Evolutionary conservation across 768 basidiomycete species (phyloP), one percentile per base, ranked within the genome.

Genomic region (Panus rudis): DNA sequence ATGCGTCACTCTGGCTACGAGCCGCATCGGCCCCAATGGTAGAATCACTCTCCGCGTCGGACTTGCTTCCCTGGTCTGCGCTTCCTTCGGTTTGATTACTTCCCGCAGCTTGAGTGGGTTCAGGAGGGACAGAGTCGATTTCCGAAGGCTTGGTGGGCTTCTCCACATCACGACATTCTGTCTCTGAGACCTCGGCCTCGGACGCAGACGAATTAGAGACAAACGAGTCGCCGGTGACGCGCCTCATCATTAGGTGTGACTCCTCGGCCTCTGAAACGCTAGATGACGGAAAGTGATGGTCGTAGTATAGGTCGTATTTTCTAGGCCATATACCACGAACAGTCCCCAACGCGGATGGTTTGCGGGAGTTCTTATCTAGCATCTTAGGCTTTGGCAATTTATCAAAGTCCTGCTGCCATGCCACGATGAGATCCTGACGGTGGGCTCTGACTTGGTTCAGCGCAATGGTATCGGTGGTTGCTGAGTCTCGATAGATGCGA

Each of bases 381-480:
- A 72, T 68, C 52, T 78, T 82, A 43, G 73, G 81, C 55, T 84
- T 88, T 6, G 84, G 84, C 22, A 97, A 71, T 40, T 80, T 78
- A 52, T 91, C 86, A 52, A 94, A 92, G 57, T 97, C 92, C 48
- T 78, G 78, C 61, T 99, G 92, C 89, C 93, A 97, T n/a, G 86
- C 88, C 13, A 94, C 90, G 37, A 94, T 90, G 59, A 84, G 85
- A 53, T 94, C 91, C 65, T 97, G 94, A 35, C 92, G 74, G 47
- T 81, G 81, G 1, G 86, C 80, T 37, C 92, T 81, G 4, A 92
- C 85, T 52, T 78, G 78, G 48, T 92, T 97, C 39, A 93, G 72
- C 27, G 84, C 87, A 32, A 94, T 73, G 0, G 92, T 93, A 57
- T 96, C 92, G 16, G 77, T 85, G 39, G 90, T 78, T 1, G 76